phyloP scores from a whole-genome alignment of 192 early-diverging fungal genomes.

The Gigaspora rosea region DNA sequence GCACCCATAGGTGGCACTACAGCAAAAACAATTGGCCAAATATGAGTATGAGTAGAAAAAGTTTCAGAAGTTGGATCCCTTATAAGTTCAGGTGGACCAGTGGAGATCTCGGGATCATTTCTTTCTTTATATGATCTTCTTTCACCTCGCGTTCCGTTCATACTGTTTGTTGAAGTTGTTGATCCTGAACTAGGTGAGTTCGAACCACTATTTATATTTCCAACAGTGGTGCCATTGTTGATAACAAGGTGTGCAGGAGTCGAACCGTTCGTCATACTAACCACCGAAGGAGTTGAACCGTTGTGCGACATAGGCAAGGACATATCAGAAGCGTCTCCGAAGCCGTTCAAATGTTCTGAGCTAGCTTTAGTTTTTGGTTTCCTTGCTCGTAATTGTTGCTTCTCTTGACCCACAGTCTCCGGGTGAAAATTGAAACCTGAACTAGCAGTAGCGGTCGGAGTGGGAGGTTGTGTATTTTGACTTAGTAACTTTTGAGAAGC shows the following conservation, averaged over 20 bases:
- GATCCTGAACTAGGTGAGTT: background rate
- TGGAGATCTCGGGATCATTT: conserved; percentile 20
- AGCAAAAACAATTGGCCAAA: conserved; percentile 62
- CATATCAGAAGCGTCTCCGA: background rate
- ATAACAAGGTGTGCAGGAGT: conserved; percentile 2
- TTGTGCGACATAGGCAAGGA: conserved; percentile 16
- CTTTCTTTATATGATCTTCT: background rate
- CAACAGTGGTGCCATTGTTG: conserved; percentile 29
- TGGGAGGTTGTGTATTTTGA: conserved; percentile 7
- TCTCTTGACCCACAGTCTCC: background rate
- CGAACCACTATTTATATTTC: conserved; percentile 15
- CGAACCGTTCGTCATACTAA: background rate
- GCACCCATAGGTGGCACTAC: conserved; percentile 57
- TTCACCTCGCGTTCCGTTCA: background rate
- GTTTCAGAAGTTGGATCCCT: conserved; percentile 33
- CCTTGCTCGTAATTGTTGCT: background rate
- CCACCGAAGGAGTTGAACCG: conserved; percentile 16
- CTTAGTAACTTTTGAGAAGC: conserved; percentile 3
- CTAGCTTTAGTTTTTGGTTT: background rate
- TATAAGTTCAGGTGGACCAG: conserved; percentile 31
- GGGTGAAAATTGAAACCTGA: conserved; percentile 6
- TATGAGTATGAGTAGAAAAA: conserved; percentile 48
- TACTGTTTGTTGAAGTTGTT: background rate
- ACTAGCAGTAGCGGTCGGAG: background rate
- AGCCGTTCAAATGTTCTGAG: background rate